Percentiles rank a stretch among this genome's conserved stretches.
Conservation (phyloP, 2,329 filamentous ascomycete species). For the Juglanconis sp. region DNA sequence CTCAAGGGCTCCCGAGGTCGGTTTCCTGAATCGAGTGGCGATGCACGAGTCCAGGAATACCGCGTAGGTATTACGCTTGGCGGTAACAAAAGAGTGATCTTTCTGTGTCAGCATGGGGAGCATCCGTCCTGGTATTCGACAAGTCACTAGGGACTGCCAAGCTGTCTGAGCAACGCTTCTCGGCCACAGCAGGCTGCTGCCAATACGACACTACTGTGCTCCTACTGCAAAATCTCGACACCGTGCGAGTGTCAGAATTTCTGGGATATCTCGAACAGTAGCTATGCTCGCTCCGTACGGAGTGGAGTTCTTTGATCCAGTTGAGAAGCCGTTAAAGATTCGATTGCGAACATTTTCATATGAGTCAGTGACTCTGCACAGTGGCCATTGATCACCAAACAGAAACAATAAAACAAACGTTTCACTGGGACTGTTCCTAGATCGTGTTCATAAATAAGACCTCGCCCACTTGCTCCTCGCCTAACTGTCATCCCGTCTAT, state of each 20-base stretch:
- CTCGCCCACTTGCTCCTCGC: background rate
- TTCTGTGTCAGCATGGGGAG: background rate
- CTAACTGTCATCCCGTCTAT: background rate
- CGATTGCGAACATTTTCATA: background rate
- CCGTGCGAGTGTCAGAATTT: background rate
- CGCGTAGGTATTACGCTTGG: too few species aligned
- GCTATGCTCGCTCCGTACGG: background rate
- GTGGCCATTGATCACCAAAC: background rate
- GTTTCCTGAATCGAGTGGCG: too few species aligned
- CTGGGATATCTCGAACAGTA: background rate
- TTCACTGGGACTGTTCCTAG: background rate
- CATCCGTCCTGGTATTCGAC: background rate
- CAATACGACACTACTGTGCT: background rate
- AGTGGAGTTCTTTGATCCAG: too few species aligned
- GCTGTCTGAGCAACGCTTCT: conserved; percentile 5
- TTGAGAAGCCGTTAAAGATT: background rate
- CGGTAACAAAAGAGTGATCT: background rate
- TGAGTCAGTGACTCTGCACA: background rate
- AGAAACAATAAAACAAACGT: background rate
- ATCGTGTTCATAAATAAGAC: background rate
- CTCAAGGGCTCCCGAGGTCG: too few species aligned
- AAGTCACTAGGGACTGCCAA: conserved; percentile 2
- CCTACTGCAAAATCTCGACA: background rate
- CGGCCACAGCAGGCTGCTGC: background rate
- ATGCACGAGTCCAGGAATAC: too few species aligned